Conservation (phyloP, 768 basidiomycete genomes). For the Mycena metata region DNA sequence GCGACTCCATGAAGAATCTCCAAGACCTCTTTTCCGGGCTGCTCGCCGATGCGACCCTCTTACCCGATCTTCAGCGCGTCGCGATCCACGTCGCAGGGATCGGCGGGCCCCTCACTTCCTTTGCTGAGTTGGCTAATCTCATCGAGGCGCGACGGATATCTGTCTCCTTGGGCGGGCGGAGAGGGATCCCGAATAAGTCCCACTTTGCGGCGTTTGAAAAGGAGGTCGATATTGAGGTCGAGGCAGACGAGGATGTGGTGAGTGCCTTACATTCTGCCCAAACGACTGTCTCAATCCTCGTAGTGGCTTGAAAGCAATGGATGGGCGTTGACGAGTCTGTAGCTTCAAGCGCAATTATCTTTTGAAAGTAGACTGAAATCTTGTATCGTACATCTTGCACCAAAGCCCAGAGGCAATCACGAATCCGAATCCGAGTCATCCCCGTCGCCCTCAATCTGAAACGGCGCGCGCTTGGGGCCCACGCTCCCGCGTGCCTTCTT, state of each 20-base stretch:
- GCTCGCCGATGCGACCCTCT: background rate
- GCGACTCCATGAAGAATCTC: background rate
- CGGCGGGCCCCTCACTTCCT: background rate
- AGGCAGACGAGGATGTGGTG: too few relatives aligned
- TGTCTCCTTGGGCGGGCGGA: background rate
- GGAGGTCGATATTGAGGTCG: too few relatives aligned
- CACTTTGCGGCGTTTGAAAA: too few relatives aligned
- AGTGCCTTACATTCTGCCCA: too few relatives aligned
- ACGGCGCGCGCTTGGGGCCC: slow-evolving; percentile 23
- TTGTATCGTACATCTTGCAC: background rate
- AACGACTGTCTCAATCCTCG: too few relatives aligned
- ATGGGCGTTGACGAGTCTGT: too few relatives aligned
- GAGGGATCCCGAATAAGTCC: too few relatives aligned
- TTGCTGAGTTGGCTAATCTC: background rate
- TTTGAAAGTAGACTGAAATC: too few relatives aligned
- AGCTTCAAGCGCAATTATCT: too few relatives aligned
- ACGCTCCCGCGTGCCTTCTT: background rate
- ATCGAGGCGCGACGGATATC: background rate
- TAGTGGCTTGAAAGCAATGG: too few relatives aligned
- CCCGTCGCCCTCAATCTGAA: slow-evolving; percentile 24
- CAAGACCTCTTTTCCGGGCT: background rate
- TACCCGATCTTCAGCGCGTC: background rate
- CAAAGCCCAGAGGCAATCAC: background rate
- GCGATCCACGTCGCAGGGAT: background rate
- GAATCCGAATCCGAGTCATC: slow-evolving; percentile 27